Evolutionary conservation across 1,139 yeast species (phyloP).

Genomic region (Entelexis paramagnoliae): DNA sequence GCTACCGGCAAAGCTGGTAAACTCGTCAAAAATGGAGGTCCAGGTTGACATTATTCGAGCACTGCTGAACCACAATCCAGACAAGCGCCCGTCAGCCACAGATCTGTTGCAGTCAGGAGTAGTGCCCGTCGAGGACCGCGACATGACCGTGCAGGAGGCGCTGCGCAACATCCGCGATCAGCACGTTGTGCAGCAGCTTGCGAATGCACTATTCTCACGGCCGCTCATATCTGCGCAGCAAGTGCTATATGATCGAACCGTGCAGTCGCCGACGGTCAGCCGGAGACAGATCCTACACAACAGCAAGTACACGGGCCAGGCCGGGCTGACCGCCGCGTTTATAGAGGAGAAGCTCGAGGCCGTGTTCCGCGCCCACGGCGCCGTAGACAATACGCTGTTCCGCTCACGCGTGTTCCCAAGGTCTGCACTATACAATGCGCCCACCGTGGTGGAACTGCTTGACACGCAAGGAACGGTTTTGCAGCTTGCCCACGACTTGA

Average conservation of each 20-base stretch:
- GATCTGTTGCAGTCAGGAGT: constrained; percentile 67
- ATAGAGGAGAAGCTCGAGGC: constrained; percentile 47
- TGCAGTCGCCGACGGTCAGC: constrained; percentile 10
- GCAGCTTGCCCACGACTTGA: constrained; percentile 78
- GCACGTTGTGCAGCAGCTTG: constrained; percentile 79
- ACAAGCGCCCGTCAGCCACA: constrained; percentile 65
- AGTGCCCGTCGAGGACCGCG: constrained; percentile 82
- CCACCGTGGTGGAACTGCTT: constrained; percentile 62
- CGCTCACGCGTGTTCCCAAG: constrained; percentile 66
- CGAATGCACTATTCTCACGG: constrained; percentile 72
- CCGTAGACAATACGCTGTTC: constrained; percentile 49
- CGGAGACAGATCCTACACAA: constrained; percentile 29
- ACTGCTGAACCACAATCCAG: constrained; percentile 63
- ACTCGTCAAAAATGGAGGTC: constrained; percentile 37
- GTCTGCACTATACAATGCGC: constrained; percentile 57
- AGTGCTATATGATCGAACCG: constrained; percentile 55
- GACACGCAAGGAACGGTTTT: constrained; percentile 80
- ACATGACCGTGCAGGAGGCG: constrained; percentile 80
- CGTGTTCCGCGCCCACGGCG: constrained; percentile 75
- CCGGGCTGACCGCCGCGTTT: constrained; percentile 26
- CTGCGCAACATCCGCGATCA: constrained; percentile 77
- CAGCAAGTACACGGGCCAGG: constrained; percentile 2
- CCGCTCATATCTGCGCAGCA: constrained; percentile 77
- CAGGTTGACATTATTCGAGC: constrained; percentile 58
- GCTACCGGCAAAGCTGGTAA: constrained; percentile 58